Base-by-base conservation (phyloP, 2,329 filamentous ascomycete genomes). In the Zarea fungicola region DNA sequence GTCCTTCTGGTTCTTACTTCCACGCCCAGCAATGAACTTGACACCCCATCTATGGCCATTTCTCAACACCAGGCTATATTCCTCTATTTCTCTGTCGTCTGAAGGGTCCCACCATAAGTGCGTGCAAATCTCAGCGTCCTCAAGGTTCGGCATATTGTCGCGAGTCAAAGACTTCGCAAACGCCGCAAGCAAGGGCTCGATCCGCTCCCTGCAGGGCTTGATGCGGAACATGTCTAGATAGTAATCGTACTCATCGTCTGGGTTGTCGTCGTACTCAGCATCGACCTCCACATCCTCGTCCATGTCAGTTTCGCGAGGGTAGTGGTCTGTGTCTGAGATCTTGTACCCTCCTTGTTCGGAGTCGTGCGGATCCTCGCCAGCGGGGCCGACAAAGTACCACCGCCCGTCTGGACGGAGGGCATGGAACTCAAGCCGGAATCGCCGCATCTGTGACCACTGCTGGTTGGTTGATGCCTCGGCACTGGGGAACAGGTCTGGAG, bases 51-150 rank as follows among this genome's bases (percentile, higher is more conserved):
- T 55, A 23, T 58, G 51, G 14, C 6, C 51, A 23, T 32, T 48
- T 42, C 23, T 52, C 51, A 34, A 43, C 28, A 18, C 22, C 10
- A 42, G 28, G 39, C 41, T 47, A 14, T 52, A 47, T 37, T 49
- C 42, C 2, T 21, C 19, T 26, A 29, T n/a, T n/a, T n/a, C 47
- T 31, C 50, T 53, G 25, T 50, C 21, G 7, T 58, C 52, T 23
- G 56, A 54, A 29, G 57, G 58, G 29, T 43, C 3, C 58, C 57
- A 58, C 39, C 44, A 43, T 37, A 60, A 37, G 49, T 56, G 42
- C 11, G 56, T 41, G 36, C 58, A 59, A 19, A 60, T 26, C 48
- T 60, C 56, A 3, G 58, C 58, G 35, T 55, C 52, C 28, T 60
- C 54, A 37, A 60, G 47, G 25, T 18, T 34, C n/a, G 52, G 35